These are phyloP conservation scores for Acaromyces ingoldii DNA, from an alignment of 1,284 basidiomycete species.

Conservation along the genomic window DNA sequence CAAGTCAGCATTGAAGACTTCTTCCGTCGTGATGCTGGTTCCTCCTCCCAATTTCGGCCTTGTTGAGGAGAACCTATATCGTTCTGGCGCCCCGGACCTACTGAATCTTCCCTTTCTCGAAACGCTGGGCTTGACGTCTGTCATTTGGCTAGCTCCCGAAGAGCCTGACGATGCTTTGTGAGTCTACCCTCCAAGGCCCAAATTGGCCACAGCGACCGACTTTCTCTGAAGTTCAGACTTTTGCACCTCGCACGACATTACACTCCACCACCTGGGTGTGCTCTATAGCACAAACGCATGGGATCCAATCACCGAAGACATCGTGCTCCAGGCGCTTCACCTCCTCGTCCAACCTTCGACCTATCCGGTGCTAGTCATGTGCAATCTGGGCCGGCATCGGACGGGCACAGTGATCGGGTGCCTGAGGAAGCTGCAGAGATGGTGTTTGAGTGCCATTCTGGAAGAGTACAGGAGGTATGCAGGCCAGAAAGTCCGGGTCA, in stretches of 20 bases:
- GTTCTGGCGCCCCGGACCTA: constrained; percentile 57
- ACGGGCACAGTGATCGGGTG: constrained; percentile 58
- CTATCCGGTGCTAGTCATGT: constrained; percentile 57
- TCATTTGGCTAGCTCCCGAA: constrained; percentile 59
- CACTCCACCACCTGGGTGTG: constrained; percentile 53
- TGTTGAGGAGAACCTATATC: constrained; percentile 57
- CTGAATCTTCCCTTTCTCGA: constrained; percentile 59
- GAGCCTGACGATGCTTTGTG: constrained; percentile 56
- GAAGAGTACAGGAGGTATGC: constrained; percentile 58
- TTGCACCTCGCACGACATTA: constrained; percentile 47
- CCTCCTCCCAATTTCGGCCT: constrained; percentile 58
- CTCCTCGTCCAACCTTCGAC: constrained; percentile 55
- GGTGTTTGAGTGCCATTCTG: constrained; percentile 56
- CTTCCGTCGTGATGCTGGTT: constrained; percentile 46
- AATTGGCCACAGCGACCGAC: neutral
- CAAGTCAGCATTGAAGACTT: neutral
- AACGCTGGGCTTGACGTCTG: constrained; percentile 55
- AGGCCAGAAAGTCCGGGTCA: constrained; percentile 56
- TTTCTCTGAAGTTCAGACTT: constrained; percentile 26
- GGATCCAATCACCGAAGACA: constrained; percentile 56
- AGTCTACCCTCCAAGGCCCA: constrained; percentile 14
- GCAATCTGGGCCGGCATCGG: constrained; percentile 57
- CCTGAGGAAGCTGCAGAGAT: constrained; percentile 54
- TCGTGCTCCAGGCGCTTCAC: constrained; percentile 57
- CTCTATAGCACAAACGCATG: constrained; percentile 53